A percentile compares a stretch with the other conserved stretches of the same genome.
Conservation (phyloP, 116 monocot species). For the Papilionanthe hybrid region DNA sequence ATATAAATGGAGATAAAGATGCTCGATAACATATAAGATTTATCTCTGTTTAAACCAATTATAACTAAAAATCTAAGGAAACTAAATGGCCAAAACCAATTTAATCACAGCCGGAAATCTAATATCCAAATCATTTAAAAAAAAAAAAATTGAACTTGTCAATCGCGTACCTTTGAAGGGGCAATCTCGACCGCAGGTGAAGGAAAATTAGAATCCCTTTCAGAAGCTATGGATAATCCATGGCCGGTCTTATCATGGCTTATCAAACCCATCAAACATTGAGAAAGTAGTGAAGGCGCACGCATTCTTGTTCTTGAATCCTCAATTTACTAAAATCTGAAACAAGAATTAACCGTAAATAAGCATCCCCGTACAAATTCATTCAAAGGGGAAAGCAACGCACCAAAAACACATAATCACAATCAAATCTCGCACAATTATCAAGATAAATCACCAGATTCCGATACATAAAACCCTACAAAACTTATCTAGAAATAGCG, state of each 20-base stretch:
- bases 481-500: neutral
- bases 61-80: too few relatives aligned
- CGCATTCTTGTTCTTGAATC: conserved; percentile 35
- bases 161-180: conserved; percentile 61
- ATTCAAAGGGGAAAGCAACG: neutral
- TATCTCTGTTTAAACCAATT: too few relatives aligned
- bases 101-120: too few relatives aligned
- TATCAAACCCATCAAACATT: conserved; percentile 67
- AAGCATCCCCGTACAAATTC: neutral
- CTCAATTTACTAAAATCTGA: conserved; percentile 5
- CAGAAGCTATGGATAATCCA: conserved; percentile 39
- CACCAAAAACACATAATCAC: neutral
- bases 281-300: conserved; percentile 57
- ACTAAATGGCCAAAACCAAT: too few relatives aligned
- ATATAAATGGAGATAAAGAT: neutral
- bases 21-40: too few relatives aligned
- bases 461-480: neutral
- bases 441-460: neutral
- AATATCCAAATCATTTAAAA: too few relatives aligned
- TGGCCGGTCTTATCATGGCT: conserved; percentile 47
- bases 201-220: conserved; percentile 58
- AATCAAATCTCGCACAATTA: neutral
- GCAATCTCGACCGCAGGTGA: conserved; percentile 85
- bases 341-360: neutral
- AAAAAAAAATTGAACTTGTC: neutral